These are phyloP conservation scores for Fragaria iinumae DNA, from an alignment of 306 rosid genomes.

Conservation along the genomic window DNA sequence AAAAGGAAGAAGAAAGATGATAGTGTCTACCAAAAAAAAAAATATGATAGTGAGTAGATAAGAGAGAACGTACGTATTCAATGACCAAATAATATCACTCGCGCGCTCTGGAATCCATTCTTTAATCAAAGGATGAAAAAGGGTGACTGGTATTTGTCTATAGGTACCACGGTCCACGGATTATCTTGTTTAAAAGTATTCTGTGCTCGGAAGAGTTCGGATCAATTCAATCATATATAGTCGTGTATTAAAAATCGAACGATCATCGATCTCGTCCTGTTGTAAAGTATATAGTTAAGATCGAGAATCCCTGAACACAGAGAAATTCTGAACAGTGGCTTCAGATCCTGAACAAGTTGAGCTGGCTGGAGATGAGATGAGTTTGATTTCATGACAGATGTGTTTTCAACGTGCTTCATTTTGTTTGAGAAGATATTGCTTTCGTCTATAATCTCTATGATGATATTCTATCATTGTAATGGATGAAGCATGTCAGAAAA, in stretches of 20 bases:
- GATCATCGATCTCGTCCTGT: background rate
- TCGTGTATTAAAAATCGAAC: background rate
- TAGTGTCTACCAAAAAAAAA: background rate
- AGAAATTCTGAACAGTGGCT: background rate
- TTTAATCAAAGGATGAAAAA: background rate
- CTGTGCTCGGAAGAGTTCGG: too few relatives aligned
- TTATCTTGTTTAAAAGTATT: too few relatives aligned
- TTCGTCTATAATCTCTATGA: background rate
- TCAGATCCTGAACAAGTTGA: background rate
- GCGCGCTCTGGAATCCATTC: background rate
- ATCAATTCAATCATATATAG: background rate
- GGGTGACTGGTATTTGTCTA: too few relatives aligned
- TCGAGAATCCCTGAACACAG: background rate
- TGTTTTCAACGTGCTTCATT: background rate
- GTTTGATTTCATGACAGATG: background rate
- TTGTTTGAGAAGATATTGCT: background rate
- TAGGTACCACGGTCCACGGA: too few relatives aligned
- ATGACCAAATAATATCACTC: background rate
- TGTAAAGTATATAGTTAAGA: background rate
- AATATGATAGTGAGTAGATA: background rate
- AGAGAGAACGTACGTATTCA: background rate
- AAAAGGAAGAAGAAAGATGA: background rate
- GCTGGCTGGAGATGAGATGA: background rate
- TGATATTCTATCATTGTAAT: background rate
- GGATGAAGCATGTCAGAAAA: background rate